These are phyloP conservation scores for Quercus lobata DNA, from an alignment of 331 rosid species.

Conservation along the genomic window DNA sequence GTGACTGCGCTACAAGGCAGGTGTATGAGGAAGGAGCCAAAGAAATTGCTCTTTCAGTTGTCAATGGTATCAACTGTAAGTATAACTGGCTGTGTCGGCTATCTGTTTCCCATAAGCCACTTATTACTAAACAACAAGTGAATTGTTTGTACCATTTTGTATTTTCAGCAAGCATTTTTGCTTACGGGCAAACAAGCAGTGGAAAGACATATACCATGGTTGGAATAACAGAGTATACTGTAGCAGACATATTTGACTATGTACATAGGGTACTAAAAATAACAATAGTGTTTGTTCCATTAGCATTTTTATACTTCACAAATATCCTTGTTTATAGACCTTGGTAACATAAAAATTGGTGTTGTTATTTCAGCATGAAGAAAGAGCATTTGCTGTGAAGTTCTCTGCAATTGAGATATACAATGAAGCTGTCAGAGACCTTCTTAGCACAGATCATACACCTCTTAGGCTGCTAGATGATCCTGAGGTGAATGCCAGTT, in stretches of 20 bases:
- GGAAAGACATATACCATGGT: conserved; percentile 99
- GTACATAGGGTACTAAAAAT: conserved; percentile 58
- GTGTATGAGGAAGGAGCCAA: conserved; percentile 89
- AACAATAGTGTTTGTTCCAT: conserved; percentile 10
- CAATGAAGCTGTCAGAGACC: conserved; percentile 98
- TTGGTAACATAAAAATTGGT: conserved; percentile 14
- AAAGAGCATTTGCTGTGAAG: conserved; percentile 89
- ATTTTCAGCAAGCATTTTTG: conserved; percentile 89
- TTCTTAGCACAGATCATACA: conserved; percentile 72
- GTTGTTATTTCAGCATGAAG: conserved; percentile 69
- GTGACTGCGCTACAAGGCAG: conserved; percentile 80
- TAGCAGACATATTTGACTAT: conserved; percentile 84
- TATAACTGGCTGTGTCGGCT: conserved; percentile 7
- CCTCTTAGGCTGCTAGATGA: conserved; percentile 95
- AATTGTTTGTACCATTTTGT: conserved; percentile 14
- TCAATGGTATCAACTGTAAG: conserved; percentile 92
- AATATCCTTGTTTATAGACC: conserved; percentile 1
- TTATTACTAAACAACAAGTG: conserved; percentile 7
- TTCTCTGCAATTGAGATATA: conserved; percentile 96
- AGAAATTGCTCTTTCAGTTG: conserved; percentile 92
- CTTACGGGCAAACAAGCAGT: conserved; percentile 98
- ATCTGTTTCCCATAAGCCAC: conserved; percentile 20
- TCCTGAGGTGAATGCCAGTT: conserved; percentile 69
- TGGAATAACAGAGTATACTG: conserved; percentile 87
- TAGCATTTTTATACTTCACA: background rate